A percentile compares a stretch with the other conserved stretches of the same genome.
phyloP scores from a whole-genome alignment of 2,329 filamentous ascomycete genomes.

The Calonectria ilicicola region DNA sequence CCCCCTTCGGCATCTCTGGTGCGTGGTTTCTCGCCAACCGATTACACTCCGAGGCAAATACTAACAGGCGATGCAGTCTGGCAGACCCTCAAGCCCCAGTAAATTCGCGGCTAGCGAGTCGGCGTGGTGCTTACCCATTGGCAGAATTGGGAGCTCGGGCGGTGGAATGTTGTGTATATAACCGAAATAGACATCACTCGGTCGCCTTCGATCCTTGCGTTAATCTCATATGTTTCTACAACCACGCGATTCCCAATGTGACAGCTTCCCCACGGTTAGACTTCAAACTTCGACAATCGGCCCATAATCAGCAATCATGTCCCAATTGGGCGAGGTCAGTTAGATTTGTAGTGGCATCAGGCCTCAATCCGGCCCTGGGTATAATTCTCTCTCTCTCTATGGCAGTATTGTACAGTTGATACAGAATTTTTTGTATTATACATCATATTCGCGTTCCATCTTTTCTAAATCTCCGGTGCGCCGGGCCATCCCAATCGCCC shows the following conservation, averaged over 20 bases:
- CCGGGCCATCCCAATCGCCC: slow-evolving; percentile 39
- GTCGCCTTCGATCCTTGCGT: slow-evolving; percentile 42
- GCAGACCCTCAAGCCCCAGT: slow-evolving; percentile 57
- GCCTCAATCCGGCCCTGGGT: slow-evolving; percentile 31
- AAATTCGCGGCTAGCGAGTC: slow-evolving; percentile 38
- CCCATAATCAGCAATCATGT: not conserved
- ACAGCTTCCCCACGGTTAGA: not conserved
- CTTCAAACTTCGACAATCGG: not conserved
- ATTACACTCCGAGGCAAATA: slow-evolving; percentile 23
- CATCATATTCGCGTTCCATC: slow-evolving; percentile 46
- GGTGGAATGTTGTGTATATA: slow-evolving; percentile 47
- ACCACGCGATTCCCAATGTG: not conserved
- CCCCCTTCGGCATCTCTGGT: slow-evolving; percentile 74
- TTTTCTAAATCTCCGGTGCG: slow-evolving; percentile 40
- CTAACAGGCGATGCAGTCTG: slow-evolving; percentile 56
- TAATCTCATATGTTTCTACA: slow-evolving; percentile 40
- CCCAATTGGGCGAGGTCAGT: not conserved
- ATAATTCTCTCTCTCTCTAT: slow-evolving; percentile 22
- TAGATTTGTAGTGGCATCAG: not conserved
- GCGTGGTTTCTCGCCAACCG: slow-evolving; percentile 51
- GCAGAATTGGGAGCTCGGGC: slow-evolving; percentile 36
- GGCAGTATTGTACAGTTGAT: slow-evolving; percentile 38
- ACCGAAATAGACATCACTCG: slow-evolving; percentile 48
- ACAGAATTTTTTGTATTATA: slow-evolving; percentile 32
- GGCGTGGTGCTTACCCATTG: slow-evolving; percentile 27